phyloP scores from a whole-genome alignment of 2,329 filamentous ascomycete genomes.

The Fusarium nematophilum region DNA sequence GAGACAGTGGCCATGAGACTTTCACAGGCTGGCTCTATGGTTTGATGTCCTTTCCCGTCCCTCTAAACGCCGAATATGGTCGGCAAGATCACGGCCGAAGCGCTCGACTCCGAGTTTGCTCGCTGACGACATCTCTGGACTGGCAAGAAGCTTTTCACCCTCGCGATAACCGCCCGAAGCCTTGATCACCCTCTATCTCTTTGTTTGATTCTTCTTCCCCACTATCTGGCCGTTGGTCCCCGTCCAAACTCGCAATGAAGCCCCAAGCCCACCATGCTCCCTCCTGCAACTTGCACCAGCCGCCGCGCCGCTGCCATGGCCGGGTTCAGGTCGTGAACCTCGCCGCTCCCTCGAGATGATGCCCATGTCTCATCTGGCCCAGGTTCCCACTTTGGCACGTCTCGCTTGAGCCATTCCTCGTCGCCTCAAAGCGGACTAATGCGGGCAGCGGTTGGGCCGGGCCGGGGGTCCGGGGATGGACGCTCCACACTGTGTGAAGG shows the following conservation, averaged over 20 bases:
- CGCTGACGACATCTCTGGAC: background rate
- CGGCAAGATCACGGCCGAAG: background rate
- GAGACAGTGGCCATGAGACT: background rate
- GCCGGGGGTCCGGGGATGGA: constrained; percentile 26
- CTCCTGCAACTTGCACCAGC: background rate
- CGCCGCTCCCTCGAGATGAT: background rate
- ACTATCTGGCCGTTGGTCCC: background rate
- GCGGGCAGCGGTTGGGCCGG: constrained; percentile 27
- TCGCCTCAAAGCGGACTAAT: constrained; percentile 37
- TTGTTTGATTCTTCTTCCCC: constrained; percentile 36
- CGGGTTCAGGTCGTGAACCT: background rate
- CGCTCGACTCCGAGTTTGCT: background rate
- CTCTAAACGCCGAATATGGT: background rate
- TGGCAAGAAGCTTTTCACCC: background rate
- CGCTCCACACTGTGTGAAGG: constrained; percentile 33
- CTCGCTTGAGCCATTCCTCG: constrained; percentile 33
- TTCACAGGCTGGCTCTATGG: background rate
- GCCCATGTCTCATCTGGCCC: constrained; percentile 23
- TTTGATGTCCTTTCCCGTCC: background rate
- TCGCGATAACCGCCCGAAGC: background rate
- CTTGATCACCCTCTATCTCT: background rate
- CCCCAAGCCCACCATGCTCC: background rate
- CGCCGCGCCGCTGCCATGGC: background rate
- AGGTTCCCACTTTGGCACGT: constrained; percentile 35
- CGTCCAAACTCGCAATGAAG: constrained; percentile 16